phyloP scores from a whole-genome alignment of 495 filamentous ascomycete genomes.

The Cryomyces antarcticus region DNA sequence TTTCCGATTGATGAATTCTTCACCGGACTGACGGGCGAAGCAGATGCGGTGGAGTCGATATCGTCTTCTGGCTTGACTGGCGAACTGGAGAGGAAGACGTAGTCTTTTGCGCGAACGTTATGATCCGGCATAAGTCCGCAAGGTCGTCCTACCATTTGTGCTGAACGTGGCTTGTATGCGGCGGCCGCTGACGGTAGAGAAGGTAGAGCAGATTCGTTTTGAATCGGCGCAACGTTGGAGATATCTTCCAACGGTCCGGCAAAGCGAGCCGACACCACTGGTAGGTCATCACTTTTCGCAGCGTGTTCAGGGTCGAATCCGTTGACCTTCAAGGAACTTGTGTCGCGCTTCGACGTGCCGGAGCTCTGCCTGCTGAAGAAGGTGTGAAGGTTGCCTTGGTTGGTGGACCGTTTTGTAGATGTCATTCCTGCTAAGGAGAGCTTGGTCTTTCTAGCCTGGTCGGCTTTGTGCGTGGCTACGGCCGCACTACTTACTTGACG shows the following conservation, averaged over 20 bases:
- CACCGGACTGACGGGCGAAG: no score
- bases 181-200: neutral
- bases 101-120: neutral
- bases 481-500: neutral
- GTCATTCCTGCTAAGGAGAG: neutral
- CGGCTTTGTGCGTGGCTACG: neutral
- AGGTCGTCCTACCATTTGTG: slow-evolving; percentile 2
- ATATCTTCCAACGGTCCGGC: neutral
- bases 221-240: neutral
- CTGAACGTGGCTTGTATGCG: neutral
- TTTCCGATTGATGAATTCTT: no score
- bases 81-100: slow-evolving; percentile 27
- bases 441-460: slow-evolving; percentile 6
- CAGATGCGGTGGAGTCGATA: neutral
- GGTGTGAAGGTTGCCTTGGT: slow-evolving; percentile 26
- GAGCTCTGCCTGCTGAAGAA: slow-evolving; percentile 20
- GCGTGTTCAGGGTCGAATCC: neutral
- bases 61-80: slow-evolving; percentile 13
- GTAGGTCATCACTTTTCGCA: neutral
- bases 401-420: slow-evolving; percentile 14
- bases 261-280: neutral
- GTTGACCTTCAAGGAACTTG: neutral
- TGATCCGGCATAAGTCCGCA: neutral
- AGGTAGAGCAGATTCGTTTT: neutral
- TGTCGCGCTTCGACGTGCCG: neutral